These are phyloP conservation scores for Athelia sp. DNA, from an alignment of 1,284 basidiomycete genomes.

Conservation along the genomic window DNA sequence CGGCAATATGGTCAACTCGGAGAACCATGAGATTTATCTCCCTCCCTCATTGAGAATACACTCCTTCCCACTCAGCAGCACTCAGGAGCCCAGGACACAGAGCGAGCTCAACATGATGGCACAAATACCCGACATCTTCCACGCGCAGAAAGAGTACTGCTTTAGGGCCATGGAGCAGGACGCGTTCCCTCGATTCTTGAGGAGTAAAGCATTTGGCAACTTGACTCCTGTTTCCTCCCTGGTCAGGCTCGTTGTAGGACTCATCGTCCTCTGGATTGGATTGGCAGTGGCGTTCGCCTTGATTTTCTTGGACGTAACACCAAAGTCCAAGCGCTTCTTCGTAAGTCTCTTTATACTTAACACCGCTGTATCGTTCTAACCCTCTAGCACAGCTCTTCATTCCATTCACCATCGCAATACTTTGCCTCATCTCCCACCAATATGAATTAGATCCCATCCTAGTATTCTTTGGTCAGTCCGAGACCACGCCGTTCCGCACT, in stretches of 20 bases:
- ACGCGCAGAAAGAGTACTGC: constrained; percentile 95
- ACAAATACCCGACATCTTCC: constrained; percentile 95
- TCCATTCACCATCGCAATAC: constrained; percentile 87
- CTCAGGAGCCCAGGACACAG: constrained; percentile 65
- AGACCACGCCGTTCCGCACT: constrained; percentile 90
- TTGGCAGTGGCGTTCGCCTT: constrained; percentile 88
- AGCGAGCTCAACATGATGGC: constrained; percentile 76
- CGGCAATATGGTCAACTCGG: constrained; percentile 57
- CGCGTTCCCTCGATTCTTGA: constrained; percentile 93
- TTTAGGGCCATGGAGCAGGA: constrained; percentile 97
- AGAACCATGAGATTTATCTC: constrained; percentile 92
- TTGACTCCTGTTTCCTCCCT: constrained; percentile 88
- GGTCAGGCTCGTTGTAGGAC: constrained; percentile 77
- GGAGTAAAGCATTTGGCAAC: constrained; percentile 96
- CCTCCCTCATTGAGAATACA: constrained; percentile 83
- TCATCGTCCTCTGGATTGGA: constrained; percentile 89
- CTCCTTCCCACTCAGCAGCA: constrained; percentile 66
- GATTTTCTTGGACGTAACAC: constrained; percentile 89
- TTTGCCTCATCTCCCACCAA: constrained; percentile 89
- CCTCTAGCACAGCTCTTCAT: constrained; percentile 71
- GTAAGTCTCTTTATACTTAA: constrained; percentile 53
- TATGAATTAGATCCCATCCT: constrained; percentile 95
- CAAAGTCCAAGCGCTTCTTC: constrained; percentile 89
- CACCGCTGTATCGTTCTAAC: constrained; percentile 11
- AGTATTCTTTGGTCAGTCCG: constrained; percentile 80